phyloP scores from a whole-genome alignment of 192 early-diverging fungal genomes.

The Coemansia sp. region DNA sequence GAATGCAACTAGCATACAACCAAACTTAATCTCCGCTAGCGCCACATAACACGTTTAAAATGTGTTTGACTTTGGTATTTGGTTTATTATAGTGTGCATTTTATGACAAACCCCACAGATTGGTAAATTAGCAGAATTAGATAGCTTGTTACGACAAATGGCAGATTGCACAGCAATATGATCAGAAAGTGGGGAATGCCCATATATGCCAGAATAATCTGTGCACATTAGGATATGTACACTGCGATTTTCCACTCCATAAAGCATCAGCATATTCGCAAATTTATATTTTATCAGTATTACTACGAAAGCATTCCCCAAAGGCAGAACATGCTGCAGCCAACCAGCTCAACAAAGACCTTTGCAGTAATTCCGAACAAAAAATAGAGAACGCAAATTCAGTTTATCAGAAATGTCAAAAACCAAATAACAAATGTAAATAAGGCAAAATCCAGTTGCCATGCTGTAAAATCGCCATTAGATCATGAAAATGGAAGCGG shows the following conservation, averaged over 20 bases:
- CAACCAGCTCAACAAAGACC: not conserved
- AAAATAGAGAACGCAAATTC: not conserved
- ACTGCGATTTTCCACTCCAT: constrained; percentile 77
- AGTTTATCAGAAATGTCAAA: not conserved
- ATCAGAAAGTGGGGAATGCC: constrained; percentile 63
- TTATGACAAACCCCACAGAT: constrained; percentile 81
- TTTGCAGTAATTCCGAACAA: not conserved
- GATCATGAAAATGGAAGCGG: constrained; percentile 19
- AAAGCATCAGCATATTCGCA: constrained; percentile 65
- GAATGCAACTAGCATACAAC: too few species aligned
- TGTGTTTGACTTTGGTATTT: constrained; percentile 41
- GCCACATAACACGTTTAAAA: not conserved
- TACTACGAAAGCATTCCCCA: too few species aligned
- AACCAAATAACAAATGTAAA: constrained; percentile 2
- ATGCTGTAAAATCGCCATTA: constrained; percentile 1
- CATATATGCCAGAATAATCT: constrained; percentile 67
- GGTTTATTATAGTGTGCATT: constrained; percentile 59
- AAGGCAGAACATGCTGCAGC: too few species aligned
- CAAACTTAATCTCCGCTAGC: too few species aligned
- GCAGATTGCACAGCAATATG: constrained; percentile 62
- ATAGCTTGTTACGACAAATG: constrained; percentile 70
- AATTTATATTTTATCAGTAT: too few species aligned
- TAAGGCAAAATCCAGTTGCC: constrained; percentile 4
- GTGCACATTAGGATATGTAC: constrained; percentile 86
- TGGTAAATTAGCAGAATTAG: constrained; percentile 75